Evolutionary conservation across 257 asterid genomes (phyloP).

Genomic region (Solanum pennellii): DNA sequence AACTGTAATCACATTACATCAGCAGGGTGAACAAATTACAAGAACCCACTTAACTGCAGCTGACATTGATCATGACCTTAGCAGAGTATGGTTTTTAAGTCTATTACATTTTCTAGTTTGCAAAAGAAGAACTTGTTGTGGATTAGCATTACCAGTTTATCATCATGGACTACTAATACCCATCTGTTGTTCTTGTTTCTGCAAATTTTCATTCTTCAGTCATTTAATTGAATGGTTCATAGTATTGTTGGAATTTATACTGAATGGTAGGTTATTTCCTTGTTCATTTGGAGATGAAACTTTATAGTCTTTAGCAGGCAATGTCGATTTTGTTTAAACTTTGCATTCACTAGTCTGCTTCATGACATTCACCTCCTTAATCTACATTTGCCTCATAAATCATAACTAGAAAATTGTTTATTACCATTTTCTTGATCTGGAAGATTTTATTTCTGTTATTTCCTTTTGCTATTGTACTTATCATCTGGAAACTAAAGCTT

Average conservation of each 20-base stretch:
- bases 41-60: constrained; percentile 74
- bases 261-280: background rate
- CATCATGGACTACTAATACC: background rate
- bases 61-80: constrained; percentile 81
- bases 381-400: background rate
- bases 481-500: constrained; percentile 1
- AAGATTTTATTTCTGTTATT: background rate
- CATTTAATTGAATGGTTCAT: background rate
- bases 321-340: background rate
- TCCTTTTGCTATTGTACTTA: background rate
- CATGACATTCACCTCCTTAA: background rate
- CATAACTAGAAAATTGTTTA: background rate
- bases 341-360: background rate
- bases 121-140: background rate
- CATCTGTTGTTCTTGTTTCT: background rate
- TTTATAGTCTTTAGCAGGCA: background rate
- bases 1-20: constrained; percentile 73
- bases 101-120: background rate
- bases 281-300: background rate
- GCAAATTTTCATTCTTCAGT: background rate
- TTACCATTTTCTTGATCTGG: background rate
- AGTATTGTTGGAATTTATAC: background rate
- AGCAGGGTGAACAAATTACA: constrained; percentile 90
- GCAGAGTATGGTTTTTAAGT: constrained; percentile 51
- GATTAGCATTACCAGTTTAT: background rate